These are phyloP conservation scores for Oidiodendron maius DNA, from an alignment of 495 filamentous ascomycete species.

Conservation along the genomic window DNA sequence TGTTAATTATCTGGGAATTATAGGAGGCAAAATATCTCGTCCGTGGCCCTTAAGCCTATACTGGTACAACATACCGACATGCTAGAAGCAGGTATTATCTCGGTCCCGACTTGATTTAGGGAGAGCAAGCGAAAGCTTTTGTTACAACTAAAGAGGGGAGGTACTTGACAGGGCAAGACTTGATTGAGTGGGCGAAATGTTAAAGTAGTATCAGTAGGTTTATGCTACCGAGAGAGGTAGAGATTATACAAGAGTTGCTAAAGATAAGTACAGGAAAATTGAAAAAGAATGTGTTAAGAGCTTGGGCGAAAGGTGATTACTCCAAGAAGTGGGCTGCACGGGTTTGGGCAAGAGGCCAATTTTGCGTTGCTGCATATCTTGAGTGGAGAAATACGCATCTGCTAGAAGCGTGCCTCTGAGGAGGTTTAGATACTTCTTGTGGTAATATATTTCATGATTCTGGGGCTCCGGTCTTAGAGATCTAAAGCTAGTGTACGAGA, in stretches of 20 bases:
- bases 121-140: slow-evolving; percentile 90
- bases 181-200: slow-evolving; percentile 82
- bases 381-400: too few relatives aligned
- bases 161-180: slow-evolving; percentile 54
- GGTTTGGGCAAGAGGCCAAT: too few relatives aligned
- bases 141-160: slow-evolving; percentile 68
- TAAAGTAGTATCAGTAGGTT: slow-evolving; percentile 79
- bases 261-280: slow-evolving; percentile 97
- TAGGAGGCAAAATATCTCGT: slow-evolving; percentile 95
- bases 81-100: slow-evolving; percentile 85
- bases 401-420: too few relatives aligned
- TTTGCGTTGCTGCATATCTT: too few relatives aligned
- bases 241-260: slow-evolving; percentile 79
- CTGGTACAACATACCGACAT: slow-evolving; percentile 85
- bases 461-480: too few relatives aligned
- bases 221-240: slow-evolving; percentile 93
- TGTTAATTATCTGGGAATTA: background rate
- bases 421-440: too few relatives aligned
- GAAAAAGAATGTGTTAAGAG: slow-evolving; percentile 89
- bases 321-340: slow-evolving; percentile 11
- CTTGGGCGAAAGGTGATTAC: slow-evolving; percentile 38
- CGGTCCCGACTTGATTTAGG: slow-evolving; percentile 83
- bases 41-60: slow-evolving; percentile 86
- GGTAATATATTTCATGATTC: too few relatives aligned
- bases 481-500: too few relatives aligned